Percentiles rank a stretch among this genome's conserved stretches.
Evolutionary conservation across 192 early-diverging fungal species (phyloP).

Genomic region (Umbelopsis sp.): DNA sequence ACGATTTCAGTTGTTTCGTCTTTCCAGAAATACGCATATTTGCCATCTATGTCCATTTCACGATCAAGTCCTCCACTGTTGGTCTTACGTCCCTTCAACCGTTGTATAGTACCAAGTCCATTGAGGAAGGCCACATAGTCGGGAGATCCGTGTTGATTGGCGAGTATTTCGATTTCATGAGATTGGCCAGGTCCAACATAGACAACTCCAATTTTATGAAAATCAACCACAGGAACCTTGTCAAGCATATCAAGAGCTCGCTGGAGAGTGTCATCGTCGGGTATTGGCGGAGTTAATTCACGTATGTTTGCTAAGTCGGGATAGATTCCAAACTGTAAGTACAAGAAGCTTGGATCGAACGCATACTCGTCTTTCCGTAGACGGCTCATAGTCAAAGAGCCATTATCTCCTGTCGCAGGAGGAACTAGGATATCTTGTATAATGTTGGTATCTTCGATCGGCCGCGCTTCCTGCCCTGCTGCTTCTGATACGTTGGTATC

Average conservation of each 20-base stretch:
- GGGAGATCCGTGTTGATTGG: slow-evolving; percentile 84
- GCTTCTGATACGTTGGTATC: neutral
- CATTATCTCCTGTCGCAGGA: neutral
- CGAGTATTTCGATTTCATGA: slow-evolving; percentile 83
- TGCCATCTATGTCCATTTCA: slow-evolving; percentile 80
- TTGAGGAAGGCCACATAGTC: slow-evolving; percentile 87
- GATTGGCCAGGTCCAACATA: slow-evolving; percentile 89
- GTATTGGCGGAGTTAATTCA: slow-evolving; percentile 46
- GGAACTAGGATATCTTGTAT: neutral
- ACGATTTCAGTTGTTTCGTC: slow-evolving; percentile 86
- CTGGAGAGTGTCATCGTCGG: slow-evolving; percentile 73
- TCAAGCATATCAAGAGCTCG: slow-evolving; percentile 86
- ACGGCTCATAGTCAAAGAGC: neutral
- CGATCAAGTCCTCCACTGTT: slow-evolving; percentile 89
- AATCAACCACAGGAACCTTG: slow-evolving; percentile 84
- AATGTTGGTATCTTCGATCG: neutral
- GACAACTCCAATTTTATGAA: slow-evolving; percentile 94
- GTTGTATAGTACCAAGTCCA: slow-evolving; percentile 74
- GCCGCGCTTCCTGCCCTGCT: neutral
- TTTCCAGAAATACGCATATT: slow-evolving; percentile 78
- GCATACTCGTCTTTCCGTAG: slow-evolving; percentile 44
- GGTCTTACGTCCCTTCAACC: slow-evolving; percentile 56
- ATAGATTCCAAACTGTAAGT: slow-evolving; percentile 72
- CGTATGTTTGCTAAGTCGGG: slow-evolving; percentile 62
- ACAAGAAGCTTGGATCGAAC: slow-evolving; percentile 60